Percentiles rank a stretch among this genome's conserved stretches.
These are phyloP conservation scores for Suillus alpinus DNA, from an alignment of 768 basidiomycete genomes.

Conservation along the genomic window DNA sequence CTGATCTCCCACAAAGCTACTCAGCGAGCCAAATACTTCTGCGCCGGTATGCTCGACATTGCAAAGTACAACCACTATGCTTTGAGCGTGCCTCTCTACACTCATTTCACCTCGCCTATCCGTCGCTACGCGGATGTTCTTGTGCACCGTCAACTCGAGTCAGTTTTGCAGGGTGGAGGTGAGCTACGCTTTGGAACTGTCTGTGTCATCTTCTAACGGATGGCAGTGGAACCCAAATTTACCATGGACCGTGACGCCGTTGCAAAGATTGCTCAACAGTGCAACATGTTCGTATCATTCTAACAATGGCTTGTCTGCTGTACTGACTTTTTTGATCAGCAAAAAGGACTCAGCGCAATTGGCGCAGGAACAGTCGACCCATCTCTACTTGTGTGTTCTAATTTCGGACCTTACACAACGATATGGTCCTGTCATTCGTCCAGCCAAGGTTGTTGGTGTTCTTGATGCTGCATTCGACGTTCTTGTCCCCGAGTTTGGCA, in stretches of 20 bases:
- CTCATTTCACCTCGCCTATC: constrained; percentile 90
- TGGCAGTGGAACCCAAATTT: constrained; percentile 77
- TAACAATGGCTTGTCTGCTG: neutral
- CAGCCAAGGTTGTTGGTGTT: constrained; percentile 93
- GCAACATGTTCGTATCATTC: constrained; percentile 76
- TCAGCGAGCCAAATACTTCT: constrained; percentile 96
- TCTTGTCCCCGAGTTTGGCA: constrained; percentile 92
- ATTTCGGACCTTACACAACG: constrained; percentile 92
- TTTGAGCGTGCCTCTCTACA: constrained; percentile 87
- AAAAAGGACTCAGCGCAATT: constrained; percentile 89
- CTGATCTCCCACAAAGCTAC: constrained; percentile 89
- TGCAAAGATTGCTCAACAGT: constrained; percentile 96
- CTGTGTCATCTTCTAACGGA: constrained; percentile 8
- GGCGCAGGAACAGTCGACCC: constrained; percentile 95
- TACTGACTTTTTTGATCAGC: constrained; percentile 35
- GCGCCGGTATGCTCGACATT: constrained; percentile 98
- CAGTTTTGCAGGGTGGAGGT: constrained; percentile 73
- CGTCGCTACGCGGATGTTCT: constrained; percentile 91
- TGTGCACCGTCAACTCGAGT: constrained; percentile 95
- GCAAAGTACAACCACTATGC: constrained; percentile 96
- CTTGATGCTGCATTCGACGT: constrained; percentile 99
- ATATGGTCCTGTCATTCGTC: constrained; percentile 93
- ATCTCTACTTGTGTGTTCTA: constrained; percentile 92
- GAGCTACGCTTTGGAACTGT: constrained; percentile 21
- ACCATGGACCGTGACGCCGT: constrained; percentile 97